These are phyloP conservation scores for Kondoa subrosea DNA, from an alignment of 768 basidiomycete genomes.

Conservation along the genomic window DNA sequence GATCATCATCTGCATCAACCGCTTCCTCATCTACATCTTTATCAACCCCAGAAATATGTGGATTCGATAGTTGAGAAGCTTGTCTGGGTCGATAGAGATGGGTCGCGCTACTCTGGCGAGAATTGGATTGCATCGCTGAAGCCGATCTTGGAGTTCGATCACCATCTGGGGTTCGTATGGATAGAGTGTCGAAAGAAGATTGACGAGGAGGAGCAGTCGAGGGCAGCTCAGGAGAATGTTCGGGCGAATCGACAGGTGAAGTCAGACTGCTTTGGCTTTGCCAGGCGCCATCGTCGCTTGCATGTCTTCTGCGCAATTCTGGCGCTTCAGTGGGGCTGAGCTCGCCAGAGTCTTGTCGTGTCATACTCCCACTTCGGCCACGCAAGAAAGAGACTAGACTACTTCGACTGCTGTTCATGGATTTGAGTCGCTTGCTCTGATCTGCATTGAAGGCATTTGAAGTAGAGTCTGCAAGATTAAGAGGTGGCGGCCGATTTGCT, in stretches of 20 bases:
- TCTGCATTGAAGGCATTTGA: not conserved
- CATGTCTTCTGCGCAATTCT: not conserved
- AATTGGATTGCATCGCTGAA: not conserved
- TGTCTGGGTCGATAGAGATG: not conserved
- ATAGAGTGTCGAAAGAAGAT: not conserved
- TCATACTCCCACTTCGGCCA: not conserved
- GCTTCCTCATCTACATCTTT: not conserved
- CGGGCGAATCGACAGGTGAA: not conserved
- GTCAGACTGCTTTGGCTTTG: not conserved
- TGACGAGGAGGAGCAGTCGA: not conserved
- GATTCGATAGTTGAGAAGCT: not conserved
- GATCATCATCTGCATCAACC: not conserved
- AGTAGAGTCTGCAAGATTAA: not conserved
- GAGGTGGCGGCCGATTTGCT: conserved; percentile 1
- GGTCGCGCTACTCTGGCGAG: not conserved
- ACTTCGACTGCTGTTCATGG: not conserved
- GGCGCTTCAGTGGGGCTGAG: not conserved
- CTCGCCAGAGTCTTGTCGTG: not conserved
- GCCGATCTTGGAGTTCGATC: not conserved
- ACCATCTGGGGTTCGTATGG: not conserved
- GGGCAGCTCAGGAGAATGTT: not conserved
- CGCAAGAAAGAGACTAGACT: not conserved
- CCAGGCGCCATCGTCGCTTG: not conserved
- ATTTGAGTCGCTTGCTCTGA: no score
- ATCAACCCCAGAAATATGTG: not conserved